Percentiles rank a stretch among this genome's conserved stretches.
Conservation (phyloP, 495 filamentous ascomycete genomes). For the Neurospora tetraspora region DNA sequence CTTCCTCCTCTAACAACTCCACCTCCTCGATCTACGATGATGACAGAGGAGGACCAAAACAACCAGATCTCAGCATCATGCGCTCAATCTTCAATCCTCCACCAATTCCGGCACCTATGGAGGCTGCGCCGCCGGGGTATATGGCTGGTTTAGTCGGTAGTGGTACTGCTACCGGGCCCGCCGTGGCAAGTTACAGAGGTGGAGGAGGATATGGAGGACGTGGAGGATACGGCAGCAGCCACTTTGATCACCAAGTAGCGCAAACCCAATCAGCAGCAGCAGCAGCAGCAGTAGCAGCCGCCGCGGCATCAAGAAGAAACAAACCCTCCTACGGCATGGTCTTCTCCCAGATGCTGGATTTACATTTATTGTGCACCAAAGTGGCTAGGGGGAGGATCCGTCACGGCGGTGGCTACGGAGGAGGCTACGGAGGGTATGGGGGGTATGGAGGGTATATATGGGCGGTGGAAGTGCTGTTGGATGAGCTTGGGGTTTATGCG, state of each 20-base stretch:
- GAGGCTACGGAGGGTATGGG: constrained; percentile 1
- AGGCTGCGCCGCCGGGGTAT: background rate
- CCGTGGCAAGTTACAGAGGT: background rate
- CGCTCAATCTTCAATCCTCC: constrained; percentile 27
- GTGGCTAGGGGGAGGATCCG: constrained; percentile 18
- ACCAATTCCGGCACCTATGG: background rate
- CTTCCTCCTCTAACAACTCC: background rate
- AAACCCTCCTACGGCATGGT: constrained; percentile 35
- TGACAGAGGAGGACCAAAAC: background rate
- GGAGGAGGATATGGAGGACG: background rate
- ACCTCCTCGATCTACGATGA: background rate
- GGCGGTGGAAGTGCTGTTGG: constrained; percentile 36
- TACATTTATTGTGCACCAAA: constrained; percentile 33
- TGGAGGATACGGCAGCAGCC: background rate
- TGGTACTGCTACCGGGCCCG: background rate
- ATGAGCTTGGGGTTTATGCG: constrained; percentile 28
- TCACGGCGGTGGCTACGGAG: background rate
- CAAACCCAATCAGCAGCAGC: background rate
- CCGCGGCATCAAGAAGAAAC: constrained; percentile 1
- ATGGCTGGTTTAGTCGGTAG: background rate
- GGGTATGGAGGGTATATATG: constrained; percentile 13
- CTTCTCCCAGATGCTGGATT: constrained; percentile 32
- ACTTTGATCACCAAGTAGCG: background rate
- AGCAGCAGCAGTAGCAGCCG: background rate
- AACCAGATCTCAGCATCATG: constrained; percentile 13